Percentiles rank a stretch among this genome's conserved stretches.
Conservation (phyloP, 345 rosid genomes). For the Corchorus capsularis region DNA sequence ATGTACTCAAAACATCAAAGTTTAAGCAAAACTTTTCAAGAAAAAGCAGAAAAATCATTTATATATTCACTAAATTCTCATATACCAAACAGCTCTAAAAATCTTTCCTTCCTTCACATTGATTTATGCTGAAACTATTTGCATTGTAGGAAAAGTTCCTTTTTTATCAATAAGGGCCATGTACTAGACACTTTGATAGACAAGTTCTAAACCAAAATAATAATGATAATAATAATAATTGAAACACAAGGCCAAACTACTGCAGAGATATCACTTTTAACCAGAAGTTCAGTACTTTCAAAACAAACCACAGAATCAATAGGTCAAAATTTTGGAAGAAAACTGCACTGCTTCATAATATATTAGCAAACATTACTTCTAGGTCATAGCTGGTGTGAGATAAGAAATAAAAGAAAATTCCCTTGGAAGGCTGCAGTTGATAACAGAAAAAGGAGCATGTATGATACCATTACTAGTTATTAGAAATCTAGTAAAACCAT, state of each 20-base stretch:
- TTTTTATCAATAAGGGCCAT: neutral
- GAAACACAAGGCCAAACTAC: neutral
- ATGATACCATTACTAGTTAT: neutral
- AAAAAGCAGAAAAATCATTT: neutral
- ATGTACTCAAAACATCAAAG: neutral
- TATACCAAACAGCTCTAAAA: neutral
- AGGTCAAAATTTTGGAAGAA: neutral
- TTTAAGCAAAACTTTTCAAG: neutral
- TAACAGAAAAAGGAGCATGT: slow-evolving; percentile 2
- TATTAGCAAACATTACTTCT: neutral
- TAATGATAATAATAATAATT: neutral
- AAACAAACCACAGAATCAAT: neutral
- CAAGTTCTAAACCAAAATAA: neutral
- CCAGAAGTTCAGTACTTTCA: neutral
- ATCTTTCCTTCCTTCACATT: neutral
- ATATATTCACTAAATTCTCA: neutral
- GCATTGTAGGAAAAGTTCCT: neutral
- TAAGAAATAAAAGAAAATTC: neutral
- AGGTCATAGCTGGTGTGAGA: neutral
- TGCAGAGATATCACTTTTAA: neutral
- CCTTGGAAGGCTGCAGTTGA: neutral
- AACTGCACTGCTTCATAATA: neutral
- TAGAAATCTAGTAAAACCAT: neutral
- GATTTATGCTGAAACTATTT: neutral
- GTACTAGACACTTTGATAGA: neutral